Evolutionary conservation across 23 red algal genomes (phyloP).

Genomic region (Gracilariopsis chorda): DNA sequence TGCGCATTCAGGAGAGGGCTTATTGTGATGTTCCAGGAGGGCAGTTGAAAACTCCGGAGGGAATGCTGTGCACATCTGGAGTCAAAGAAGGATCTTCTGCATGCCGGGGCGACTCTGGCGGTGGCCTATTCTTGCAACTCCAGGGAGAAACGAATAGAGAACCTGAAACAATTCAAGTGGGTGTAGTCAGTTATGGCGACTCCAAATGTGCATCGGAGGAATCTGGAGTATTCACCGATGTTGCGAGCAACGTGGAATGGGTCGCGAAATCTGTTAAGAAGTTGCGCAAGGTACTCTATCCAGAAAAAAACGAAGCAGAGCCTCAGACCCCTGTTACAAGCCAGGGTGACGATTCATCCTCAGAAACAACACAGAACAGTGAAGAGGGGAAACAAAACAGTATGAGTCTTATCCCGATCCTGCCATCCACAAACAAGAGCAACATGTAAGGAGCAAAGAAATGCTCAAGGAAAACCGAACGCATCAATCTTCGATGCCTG

Average conservation of each 20-base stretch:
- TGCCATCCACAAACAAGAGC: background rate
- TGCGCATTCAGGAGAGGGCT: slow-evolving; percentile 37
- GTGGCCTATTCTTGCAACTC: slow-evolving; percentile 31
- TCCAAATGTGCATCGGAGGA: slow-evolving; percentile 63
- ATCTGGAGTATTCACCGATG: slow-evolving; percentile 75
- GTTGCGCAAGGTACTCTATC: background rate
- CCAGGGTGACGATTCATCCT: too few relatives aligned
- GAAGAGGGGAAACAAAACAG: too few relatives aligned
- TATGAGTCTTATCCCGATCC: background rate
- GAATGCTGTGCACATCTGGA: slow-evolving; percentile 60
- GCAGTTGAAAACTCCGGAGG: slow-evolving; percentile 33
- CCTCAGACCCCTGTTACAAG: too few relatives aligned
- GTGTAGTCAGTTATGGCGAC: slow-evolving; percentile 67
- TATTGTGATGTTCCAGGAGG: slow-evolving; percentile 57
- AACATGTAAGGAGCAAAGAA: too few relatives aligned
- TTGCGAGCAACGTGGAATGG: slow-evolving; percentile 57
- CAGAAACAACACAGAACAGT: too few relatives aligned
- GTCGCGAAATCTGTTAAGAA: slow-evolving; percentile 9
- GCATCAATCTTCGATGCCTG: too few relatives aligned
- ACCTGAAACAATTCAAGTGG: slow-evolving; percentile 53
- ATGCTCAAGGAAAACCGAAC: too few relatives aligned
- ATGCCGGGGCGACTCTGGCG: slow-evolving; percentile 58
- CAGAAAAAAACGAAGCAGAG: background rate
- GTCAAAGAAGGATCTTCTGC: slow-evolving; percentile 53
- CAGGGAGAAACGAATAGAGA: background rate